phyloP scores from a whole-genome alignment of 305 asterid species.

The Fraxinus angustifolia region DNA sequence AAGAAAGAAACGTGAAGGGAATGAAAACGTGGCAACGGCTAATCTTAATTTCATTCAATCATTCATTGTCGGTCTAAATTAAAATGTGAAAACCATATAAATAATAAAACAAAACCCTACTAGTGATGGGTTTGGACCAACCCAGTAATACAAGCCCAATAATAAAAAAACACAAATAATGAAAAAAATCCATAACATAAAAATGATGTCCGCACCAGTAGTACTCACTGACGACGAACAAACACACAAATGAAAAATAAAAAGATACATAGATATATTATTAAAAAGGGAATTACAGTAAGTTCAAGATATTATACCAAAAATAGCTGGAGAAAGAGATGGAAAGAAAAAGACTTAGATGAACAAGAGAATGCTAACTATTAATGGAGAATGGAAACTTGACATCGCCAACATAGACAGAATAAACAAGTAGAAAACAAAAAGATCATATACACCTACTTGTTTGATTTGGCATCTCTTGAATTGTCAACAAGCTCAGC shows the following conservation, averaged over 20 bases:
- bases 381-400: neutral
- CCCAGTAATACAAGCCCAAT: too few relatives aligned
- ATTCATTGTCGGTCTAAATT: too few relatives aligned
- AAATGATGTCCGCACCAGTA: too few relatives aligned
- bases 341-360: neutral
- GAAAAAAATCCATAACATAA: too few relatives aligned
- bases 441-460: conserved; percentile 38
- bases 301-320: neutral
- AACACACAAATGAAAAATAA: neutral
- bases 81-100: too few relatives aligned
- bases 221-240: neutral
- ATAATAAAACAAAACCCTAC: too few relatives aligned
- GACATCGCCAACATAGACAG: neutral
- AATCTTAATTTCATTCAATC: too few relatives aligned
- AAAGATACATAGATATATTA: neutral
- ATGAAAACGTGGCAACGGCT: too few relatives aligned
- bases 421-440: neutral
- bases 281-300: neutral
- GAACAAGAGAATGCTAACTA: neutral
- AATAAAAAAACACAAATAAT: too few relatives aligned
- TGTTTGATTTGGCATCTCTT: conserved; percentile 70
- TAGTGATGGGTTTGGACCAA: too few relatives aligned
- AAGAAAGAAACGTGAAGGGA: too few relatives aligned
- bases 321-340: neutral
- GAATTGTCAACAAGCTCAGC: conserved; percentile 82